These are phyloP conservation scores for Cutaneotrichosporon cavernicola DNA, from an alignment of 1,284 basidiomycete genomes.

Conservation along the genomic window DNA sequence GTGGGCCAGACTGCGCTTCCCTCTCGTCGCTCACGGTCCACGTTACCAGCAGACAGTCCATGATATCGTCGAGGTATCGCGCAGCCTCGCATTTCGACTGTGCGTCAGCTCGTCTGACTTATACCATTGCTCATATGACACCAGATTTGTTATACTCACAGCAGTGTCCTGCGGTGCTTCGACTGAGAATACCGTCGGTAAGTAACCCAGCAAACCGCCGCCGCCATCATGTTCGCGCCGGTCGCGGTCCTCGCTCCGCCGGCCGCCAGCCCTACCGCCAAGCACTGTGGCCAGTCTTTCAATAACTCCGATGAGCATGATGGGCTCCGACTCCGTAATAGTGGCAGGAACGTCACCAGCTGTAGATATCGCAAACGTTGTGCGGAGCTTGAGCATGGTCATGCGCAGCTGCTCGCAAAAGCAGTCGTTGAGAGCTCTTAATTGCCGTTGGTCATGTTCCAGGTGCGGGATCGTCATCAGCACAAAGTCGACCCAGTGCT, in stretches of 20 bases:
- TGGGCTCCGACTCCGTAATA: conserved; percentile 76
- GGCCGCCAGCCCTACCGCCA: conserved; percentile 19
- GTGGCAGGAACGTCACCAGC: conserved; percentile 42
- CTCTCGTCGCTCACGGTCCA: conserved; percentile 36
- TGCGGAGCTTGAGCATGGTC: conserved; percentile 54
- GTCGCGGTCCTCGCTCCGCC: conserved; percentile 33
- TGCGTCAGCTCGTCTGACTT: conserved; percentile 3
- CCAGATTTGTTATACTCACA: conserved; percentile 21
- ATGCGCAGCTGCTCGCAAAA: conserved; percentile 71
- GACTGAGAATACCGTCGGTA: conserved; percentile 52
- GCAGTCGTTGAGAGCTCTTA: conserved; percentile 78
- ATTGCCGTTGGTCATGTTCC: conserved; percentile 59
- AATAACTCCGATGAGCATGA: conserved; percentile 76
- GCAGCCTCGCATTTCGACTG: conserved; percentile 27
- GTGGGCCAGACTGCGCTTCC: background rate
- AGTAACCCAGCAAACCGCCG: conserved; percentile 49
- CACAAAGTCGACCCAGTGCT: conserved; percentile 96
- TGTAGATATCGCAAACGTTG: conserved; percentile 44
- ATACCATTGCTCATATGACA: background rate
- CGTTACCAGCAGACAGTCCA: conserved; percentile 39
- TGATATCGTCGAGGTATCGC: conserved; percentile 41
- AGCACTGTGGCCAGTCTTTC: conserved; percentile 74
- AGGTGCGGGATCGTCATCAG: conserved; percentile 76
- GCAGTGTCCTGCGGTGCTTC: conserved; percentile 38
- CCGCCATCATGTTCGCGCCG: conserved; percentile 57